Base-by-base conservation (phyloP, 768 basidiomycete species). In the Coprinellus micaceus region DNA sequence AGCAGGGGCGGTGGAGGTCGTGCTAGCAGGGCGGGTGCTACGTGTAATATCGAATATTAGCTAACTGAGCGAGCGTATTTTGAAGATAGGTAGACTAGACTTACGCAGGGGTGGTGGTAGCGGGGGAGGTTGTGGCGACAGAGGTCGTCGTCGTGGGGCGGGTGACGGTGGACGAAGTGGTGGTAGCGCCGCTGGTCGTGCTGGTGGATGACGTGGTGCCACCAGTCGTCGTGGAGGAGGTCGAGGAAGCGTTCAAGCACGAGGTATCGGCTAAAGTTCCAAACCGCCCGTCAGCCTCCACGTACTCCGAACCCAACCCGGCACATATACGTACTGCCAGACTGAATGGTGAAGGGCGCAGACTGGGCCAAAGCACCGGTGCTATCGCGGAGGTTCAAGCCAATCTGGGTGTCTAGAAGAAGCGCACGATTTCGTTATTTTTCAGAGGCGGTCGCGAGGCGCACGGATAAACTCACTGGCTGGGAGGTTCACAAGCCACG, bases 301-400 rank as follows among this genome's bases (percentile, higher is more conserved):
- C n/a, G n/a, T n/a, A n/a, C n/a, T n/a, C n/a, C n/a, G n/a, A n/a
- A n/a, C n/a, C n/a, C n/a, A n/a, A n/a, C n/a, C n/a, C n/a, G n/a
- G n/a, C n/a, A n/a, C n/a, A 41, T 12, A 17, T n/a, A 72, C 85
- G 45, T 73, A 88, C 88, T 37, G 49, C 84, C 77, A 6, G 70
- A 0, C 28, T 67, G 61, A 59, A 89, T 65, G 15, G 68, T 73
- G 74, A 90, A 77, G 2, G 82, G 29, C 5, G 78, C 88, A 2
- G 79, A 70, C 62, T 84, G 84, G 0, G 67, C 74, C 47, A 66
- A 24, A 0, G 21, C 0, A 63, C 92, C 91, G 29, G 72, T 80
- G 54, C 55, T 67, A 64, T 94, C 92, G 65, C 79, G 80, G 59
- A 94, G 58, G 12, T 71, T 75, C 26, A 92, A 66, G 51, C 81